Conservation (phyloP, 176 grass and related monocot species). For the Sorghum bicolor region DNA sequence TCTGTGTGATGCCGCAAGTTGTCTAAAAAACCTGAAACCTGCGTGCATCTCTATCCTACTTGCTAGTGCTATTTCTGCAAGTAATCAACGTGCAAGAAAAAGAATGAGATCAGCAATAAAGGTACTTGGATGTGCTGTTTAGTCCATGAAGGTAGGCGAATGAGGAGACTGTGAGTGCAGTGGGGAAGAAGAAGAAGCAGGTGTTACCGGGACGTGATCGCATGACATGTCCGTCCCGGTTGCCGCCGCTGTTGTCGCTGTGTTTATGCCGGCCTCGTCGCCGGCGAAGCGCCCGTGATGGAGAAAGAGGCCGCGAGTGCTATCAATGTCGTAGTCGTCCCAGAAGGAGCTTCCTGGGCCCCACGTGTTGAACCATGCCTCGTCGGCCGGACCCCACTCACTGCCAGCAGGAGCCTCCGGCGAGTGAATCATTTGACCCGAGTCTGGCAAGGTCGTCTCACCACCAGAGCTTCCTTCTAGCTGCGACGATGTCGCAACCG, state of each 20-base stretch:
- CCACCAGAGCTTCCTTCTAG: not conserved
- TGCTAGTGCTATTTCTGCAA: not conserved
- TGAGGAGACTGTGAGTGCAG: not conserved
- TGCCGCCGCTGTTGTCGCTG: not conserved
- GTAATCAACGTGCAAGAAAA: not conserved
- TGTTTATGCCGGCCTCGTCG: conserved; percentile 21
- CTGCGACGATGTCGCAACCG: not conserved
- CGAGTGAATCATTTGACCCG: conserved; percentile 3
- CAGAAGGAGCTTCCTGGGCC: conserved; percentile 79
- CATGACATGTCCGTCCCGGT: conserved; percentile 6
- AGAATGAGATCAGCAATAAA: not conserved
- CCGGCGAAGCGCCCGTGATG: conserved; percentile 53
- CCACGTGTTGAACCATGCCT: conserved; percentile 83
- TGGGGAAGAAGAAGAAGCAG: conserved; percentile 32
- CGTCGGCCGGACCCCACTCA: conserved; percentile 70
- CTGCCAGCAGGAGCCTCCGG: conserved; percentile 20
- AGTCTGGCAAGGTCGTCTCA: not conserved
- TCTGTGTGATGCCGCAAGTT: conserved; percentile 35
- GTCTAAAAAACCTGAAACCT: conserved; percentile 55
- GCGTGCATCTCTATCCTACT: conserved; percentile 33
- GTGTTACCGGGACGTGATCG: conserved; percentile 40
- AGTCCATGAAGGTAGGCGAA: conserved; percentile 40
- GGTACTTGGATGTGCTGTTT: not conserved
- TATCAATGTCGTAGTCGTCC: conserved; percentile 92
- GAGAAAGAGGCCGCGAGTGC: conserved; percentile 57